Conservation (phyloP, 345 rosid species). For the Linum tenue region DNA sequence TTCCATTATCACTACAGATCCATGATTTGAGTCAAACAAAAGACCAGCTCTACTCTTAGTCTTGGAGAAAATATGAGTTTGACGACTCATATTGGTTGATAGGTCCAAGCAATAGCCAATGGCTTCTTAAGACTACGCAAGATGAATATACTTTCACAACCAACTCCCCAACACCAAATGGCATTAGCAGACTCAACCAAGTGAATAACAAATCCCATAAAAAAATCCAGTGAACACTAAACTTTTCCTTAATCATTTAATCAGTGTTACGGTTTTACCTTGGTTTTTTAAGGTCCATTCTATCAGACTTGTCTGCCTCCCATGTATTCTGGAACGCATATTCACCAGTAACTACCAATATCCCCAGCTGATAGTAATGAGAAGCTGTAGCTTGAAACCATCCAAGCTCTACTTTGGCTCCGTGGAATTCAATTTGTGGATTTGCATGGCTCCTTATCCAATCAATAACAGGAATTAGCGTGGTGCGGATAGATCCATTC, state of each 20-base stretch:
- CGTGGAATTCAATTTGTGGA: constrained; percentile 86
- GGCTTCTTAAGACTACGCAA: too few species aligned
- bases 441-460: constrained; percentile 89
- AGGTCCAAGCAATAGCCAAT: too few species aligned
- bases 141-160: too few species aligned
- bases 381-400: constrained; percentile 99
- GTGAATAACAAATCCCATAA: too few species aligned
- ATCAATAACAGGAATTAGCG: constrained; percentile 65
- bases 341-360: constrained; percentile 66
- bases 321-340: constrained; percentile 31
- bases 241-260: too few species aligned
- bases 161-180: too few species aligned
- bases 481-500: constrained; percentile 69
- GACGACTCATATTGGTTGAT: too few species aligned
- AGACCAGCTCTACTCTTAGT: too few species aligned
- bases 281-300: constrained; percentile 34
- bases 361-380: constrained; percentile 92
- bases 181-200: too few species aligned
- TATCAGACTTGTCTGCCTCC: constrained; percentile 36
- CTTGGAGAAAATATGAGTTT: too few species aligned
- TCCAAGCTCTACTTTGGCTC: constrained; percentile 76
- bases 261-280: constrained; percentile 37
- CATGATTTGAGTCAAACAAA: too few species aligned
- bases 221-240: neutral
- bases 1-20: too few species aligned